A percentile compares a stretch with the other conserved stretches of the same genome.
Evolutionary conservation across 148 eudicot species (phyloP).

Genomic region (Vaccinium macrocarpon): DNA sequence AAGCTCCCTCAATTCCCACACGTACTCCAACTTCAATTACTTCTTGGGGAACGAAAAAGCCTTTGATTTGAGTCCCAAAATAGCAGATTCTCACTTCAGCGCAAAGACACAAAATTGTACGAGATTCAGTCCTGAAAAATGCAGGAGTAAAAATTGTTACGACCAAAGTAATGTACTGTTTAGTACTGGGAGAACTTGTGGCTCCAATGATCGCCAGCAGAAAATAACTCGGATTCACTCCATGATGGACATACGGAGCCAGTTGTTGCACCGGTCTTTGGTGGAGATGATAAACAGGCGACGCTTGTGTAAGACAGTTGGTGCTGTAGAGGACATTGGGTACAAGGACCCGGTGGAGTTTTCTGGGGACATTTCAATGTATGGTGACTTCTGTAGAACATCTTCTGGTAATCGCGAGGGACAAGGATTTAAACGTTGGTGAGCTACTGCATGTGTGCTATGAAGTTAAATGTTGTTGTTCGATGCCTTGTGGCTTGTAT

Average conservation of each 20-base stretch:
- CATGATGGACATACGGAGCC: slow-evolving; percentile 45
- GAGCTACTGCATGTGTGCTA: not conserved
- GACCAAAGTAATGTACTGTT: slow-evolving; percentile 14
- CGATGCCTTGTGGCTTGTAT: no score
- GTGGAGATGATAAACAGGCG: slow-evolving; percentile 41
- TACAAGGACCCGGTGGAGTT: slow-evolving; percentile 34
- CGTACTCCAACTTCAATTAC: slow-evolving; percentile 37
- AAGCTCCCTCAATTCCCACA: slow-evolving; percentile 37
- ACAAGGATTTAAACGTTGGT: slow-evolving; percentile 15
- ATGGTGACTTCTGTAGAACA: slow-evolving; percentile 1
- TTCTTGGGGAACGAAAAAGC: slow-evolving; percentile 28
- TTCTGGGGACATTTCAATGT: not conserved
- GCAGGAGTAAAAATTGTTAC: not conserved
- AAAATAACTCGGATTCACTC: slow-evolving; percentile 27
- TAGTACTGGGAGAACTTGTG: slow-evolving; percentile 16
- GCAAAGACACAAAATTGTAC: slow-evolving; percentile 17
- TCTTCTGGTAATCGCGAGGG: slow-evolving; percentile 5
- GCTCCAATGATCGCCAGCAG: slow-evolving; percentile 21
- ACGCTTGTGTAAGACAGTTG: slow-evolving; percentile 44
- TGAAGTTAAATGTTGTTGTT: no score
- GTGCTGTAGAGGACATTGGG: slow-evolving; percentile 37
- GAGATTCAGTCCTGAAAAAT: slow-evolving; percentile 25
- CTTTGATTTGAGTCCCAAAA: slow-evolving; percentile 17
- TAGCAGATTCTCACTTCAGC: slow-evolving; percentile 4
- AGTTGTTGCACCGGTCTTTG: slow-evolving; percentile 40